A percentile compares a stretch with the other conserved stretches of the same genome.
phyloP scores from a whole-genome alignment of 75 land plant genomes.

The Isoetes taiwanensis region DNA sequence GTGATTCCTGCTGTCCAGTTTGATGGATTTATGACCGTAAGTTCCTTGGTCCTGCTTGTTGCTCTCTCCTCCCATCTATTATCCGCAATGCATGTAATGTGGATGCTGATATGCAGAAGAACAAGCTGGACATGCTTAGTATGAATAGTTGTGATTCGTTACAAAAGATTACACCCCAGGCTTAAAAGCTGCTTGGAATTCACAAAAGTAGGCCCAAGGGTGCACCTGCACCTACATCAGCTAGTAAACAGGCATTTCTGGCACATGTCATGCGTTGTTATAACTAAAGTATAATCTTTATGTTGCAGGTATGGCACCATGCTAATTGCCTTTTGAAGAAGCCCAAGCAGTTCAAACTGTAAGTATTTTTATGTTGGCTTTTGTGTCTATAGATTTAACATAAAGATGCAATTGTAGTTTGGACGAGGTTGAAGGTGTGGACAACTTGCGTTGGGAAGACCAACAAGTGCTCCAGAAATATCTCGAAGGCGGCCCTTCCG shows the following conservation, averaged over 20 bases:
- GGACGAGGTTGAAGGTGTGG: conserved; percentile 87
- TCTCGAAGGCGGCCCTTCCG: conserved; percentile 34
- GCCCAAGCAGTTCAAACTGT: conserved; percentile 62
- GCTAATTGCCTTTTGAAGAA: conserved; percentile 69
- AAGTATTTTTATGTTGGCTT: conserved; percentile 12
- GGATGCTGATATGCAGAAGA: too few species aligned
- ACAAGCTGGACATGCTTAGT: too few species aligned
- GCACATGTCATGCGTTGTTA: too few species aligned
- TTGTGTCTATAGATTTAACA: neutral
- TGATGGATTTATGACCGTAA: conserved; percentile 87
- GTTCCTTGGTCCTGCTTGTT: neutral
- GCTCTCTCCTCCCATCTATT: neutral
- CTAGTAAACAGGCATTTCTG: too few species aligned
- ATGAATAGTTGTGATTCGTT: neutral
- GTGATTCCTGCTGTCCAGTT: conserved; percentile 64
- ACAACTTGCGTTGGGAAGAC: conserved; percentile 85
- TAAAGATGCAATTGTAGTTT: conserved; percentile 28
- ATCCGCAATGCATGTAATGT: neutral
- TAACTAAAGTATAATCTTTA: too few species aligned
- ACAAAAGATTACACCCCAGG: neutral
- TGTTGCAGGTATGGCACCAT: conserved; percentile 44
- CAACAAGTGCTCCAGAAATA: conserved; percentile 58
- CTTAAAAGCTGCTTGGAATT: neutral
- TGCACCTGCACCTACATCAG: neutral
- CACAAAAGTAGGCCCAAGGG: neutral